phyloP scores from a whole-genome alignment of 1,139 yeast genomes.

The Protomyces inouyei region DNA sequence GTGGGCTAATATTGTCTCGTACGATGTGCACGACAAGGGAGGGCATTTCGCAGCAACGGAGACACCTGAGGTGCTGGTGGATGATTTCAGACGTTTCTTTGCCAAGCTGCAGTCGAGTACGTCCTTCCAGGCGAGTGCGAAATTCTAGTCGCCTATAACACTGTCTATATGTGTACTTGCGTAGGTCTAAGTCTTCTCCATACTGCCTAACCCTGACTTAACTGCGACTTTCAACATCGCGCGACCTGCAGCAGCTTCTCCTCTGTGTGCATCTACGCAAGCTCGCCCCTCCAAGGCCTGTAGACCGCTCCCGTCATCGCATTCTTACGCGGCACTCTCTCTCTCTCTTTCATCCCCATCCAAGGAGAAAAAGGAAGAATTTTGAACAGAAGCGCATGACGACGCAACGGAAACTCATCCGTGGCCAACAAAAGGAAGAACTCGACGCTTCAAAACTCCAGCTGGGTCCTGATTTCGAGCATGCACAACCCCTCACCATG shows the following conservation, averaged over 20 bases:
- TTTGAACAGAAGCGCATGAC: constrained; percentile 5
- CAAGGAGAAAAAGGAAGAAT: not conserved
- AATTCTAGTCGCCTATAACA: not conserved
- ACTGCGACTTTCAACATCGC: too few species aligned
- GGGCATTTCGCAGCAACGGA: constrained; percentile 27
- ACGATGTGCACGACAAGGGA: constrained; percentile 15
- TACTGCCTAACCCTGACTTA: not conserved
- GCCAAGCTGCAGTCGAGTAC: constrained; percentile 7
- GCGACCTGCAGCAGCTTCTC: too few species aligned
- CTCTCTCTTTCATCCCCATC: not conserved
- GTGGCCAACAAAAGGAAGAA: constrained; percentile 21
- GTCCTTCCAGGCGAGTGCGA: constrained; percentile 14
- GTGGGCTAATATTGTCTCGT: constrained; percentile 5
- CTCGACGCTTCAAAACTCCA: constrained; percentile 30
- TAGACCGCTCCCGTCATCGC: not conserved
- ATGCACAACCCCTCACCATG: constrained; percentile 30
- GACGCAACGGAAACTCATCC: constrained; percentile 12
- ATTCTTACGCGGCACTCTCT: not conserved
- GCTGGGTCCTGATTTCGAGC: constrained; percentile 29
- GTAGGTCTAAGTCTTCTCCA: not conserved
- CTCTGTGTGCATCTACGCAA: not conserved
- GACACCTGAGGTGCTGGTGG: constrained; percentile 22
- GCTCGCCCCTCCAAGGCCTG: not conserved
- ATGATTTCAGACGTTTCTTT: constrained; percentile 14
- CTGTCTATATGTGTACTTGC: not conserved